Evolutionary conservation across 805 yeast species (phyloP).

Genomic region (Starmerella geochares): DNA sequence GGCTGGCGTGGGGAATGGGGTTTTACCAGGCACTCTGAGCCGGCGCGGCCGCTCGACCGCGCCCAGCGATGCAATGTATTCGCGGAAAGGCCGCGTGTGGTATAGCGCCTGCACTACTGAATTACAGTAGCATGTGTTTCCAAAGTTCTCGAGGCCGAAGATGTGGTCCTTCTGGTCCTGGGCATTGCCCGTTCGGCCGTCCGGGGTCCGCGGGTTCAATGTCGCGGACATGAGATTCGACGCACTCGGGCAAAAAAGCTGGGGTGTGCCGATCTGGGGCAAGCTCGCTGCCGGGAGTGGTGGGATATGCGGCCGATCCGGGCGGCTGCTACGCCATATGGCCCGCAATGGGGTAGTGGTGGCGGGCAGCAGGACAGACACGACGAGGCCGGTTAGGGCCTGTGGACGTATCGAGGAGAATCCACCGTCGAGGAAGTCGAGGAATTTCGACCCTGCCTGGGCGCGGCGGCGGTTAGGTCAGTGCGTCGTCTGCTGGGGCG

Average conservation of each 20-base stretch:
- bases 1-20: constrained; percentile 28
- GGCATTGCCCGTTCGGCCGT: not conserved
- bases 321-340: too few relatives aligned
- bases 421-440: too few relatives aligned
- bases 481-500: not conserved
- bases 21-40: constrained; percentile 28
- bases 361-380: too few relatives aligned
- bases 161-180: constrained; percentile 27
- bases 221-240: not conserved
- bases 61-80: constrained; percentile 32
- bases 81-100: constrained; percentile 61
- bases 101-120: constrained; percentile 82
- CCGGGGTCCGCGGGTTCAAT: not conserved
- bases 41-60: constrained; percentile 34
- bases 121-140: constrained; percentile 84
- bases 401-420: too few relatives aligned
- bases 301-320: too few relatives aligned
- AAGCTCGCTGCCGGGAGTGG: not conserved
- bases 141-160: constrained; percentile 39
- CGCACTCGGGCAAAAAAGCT: not conserved
- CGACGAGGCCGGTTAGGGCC: too few relatives aligned
- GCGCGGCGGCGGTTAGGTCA: not conserved
- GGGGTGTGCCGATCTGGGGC: not conserved
- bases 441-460: too few relatives aligned
- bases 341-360: too few relatives aligned